Base-by-base conservation (phyloP, 352 stramenopile genomes). In the Phytophthora tubulina region DNA sequence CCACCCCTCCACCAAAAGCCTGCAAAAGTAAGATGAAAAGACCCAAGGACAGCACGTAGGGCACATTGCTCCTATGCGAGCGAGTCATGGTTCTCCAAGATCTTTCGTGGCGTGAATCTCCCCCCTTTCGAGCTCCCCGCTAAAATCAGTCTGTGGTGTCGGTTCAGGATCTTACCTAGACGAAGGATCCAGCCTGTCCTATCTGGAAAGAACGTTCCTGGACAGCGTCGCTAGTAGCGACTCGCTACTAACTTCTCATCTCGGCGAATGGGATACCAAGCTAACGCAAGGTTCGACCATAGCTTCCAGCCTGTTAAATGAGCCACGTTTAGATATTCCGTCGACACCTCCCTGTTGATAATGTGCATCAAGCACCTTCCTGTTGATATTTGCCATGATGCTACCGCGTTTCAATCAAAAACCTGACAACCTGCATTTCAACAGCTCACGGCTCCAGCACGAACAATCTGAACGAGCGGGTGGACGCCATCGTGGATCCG, bases 391-490 rank as follows among this genome's bases (percentile, higher is more conserved):
- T 27, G 21, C 21, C 21, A 27, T 27, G 21, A 27, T 27, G 21
- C 21, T 27, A 27, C 21, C 21, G 21, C 21, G 21, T 27, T 27
- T 27, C 21, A 27, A 27, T 10, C 3, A 32, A 17, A 42, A 35
- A 17, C 11, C 15, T n/a, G n/a, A 41, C 13, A 21, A 15, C 38
- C 30, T n/a, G 4, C 10, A 14, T 13, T 6, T 48, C 14, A 41
- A 4, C 39, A 17, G 21, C 32, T 78, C 70, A 86, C 36, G 78
- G 65, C 39, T 89, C 67, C 38, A 93, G 63, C 51, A 91, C 79
- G 35, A 91, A 90, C 44, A 92, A 67, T 57, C 86, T 78, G 75
- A 84, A 93, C 36, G 84, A 93, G 42, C 86, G 82, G 51, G 81
- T 88, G 32, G 84, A 92, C 10, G 69, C 73, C 73, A 78, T 80